Conservation (phyloP, 768 basidiomycete genomes). For the Omphalotus guepiniiformis region DNA sequence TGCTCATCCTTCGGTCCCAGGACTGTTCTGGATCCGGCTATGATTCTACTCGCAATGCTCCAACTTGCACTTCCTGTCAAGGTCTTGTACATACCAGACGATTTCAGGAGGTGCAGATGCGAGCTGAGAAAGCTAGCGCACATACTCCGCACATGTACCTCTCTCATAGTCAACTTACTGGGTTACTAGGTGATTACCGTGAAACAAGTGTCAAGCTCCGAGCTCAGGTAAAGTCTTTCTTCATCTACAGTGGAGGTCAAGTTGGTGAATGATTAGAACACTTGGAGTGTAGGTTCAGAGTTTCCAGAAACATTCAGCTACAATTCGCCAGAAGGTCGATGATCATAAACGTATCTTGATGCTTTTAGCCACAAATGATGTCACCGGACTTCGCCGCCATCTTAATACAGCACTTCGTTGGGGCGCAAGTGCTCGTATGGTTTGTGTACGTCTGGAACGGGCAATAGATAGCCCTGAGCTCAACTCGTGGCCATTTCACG, state of each 20-base stretch:
- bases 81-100: neutral
- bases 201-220: too few relatives aligned
- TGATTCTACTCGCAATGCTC: neutral
- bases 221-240: neutral
- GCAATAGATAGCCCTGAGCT: conserved; percentile 9
- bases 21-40: neutral
- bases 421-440: neutral
- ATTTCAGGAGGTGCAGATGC: neutral
- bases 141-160: neutral
- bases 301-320: neutral
- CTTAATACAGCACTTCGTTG: neutral
- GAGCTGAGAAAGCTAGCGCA: neutral
- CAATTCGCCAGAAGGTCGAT: too few relatives aligned
- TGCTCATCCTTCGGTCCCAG: neutral
- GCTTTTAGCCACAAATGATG: conserved; percentile 10
- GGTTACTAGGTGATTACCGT: too few relatives aligned
- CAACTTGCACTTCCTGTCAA: neutral
- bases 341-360: conserved; percentile 10
- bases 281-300: neutral
- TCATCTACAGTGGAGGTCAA: neutral
- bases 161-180: neutral
- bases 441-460: neutral
- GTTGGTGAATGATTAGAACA: neutral
- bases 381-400: conserved; percentile 8
- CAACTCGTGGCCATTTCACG: conserved; percentile 13